Evolutionary conservation across 768 basidiomycete genomes (phyloP).

Genomic region (Guyanaporus albipodus): DNA sequence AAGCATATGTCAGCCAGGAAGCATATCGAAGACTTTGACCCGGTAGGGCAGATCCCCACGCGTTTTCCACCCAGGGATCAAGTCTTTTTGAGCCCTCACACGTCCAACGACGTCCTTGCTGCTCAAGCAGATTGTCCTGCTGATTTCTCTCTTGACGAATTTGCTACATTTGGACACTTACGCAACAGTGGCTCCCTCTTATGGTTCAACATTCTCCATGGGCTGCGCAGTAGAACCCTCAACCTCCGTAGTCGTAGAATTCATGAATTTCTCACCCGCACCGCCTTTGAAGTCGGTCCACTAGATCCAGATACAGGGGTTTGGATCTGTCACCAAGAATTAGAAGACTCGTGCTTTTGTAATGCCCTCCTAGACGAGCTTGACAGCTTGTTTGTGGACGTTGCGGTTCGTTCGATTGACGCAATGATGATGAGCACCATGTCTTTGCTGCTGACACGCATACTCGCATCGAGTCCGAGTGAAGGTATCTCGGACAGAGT

Average conservation of each 20-base stretch:
- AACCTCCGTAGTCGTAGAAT: neutral
- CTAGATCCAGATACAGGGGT: neutral
- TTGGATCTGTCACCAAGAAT: neutral
- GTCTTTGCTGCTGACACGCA: no score
- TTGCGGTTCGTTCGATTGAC: conserved; percentile 18
- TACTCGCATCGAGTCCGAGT: no score
- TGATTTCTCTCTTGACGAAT: neutral
- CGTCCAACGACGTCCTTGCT: neutral
- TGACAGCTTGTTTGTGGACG: neutral
- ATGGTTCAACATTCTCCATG: neutral
- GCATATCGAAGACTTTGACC: neutral
- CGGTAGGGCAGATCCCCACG: no score
- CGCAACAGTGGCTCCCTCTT: neutral
- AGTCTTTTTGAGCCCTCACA: no score
- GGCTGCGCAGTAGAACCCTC: neutral
- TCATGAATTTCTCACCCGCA: neutral
- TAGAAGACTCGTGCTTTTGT: neutral
- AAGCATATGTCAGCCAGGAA: neutral
- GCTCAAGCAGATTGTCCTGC: neutral
- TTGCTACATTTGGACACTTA: neutral
- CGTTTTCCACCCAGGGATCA: no score
- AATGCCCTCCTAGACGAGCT: neutral
- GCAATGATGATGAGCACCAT: no score
- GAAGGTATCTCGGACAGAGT: no score
- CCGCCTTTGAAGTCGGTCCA: neutral